These are phyloP conservation scores for Atalantia buxifolia DNA, from an alignment of 345 rosid species.

Conservation along the genomic window DNA sequence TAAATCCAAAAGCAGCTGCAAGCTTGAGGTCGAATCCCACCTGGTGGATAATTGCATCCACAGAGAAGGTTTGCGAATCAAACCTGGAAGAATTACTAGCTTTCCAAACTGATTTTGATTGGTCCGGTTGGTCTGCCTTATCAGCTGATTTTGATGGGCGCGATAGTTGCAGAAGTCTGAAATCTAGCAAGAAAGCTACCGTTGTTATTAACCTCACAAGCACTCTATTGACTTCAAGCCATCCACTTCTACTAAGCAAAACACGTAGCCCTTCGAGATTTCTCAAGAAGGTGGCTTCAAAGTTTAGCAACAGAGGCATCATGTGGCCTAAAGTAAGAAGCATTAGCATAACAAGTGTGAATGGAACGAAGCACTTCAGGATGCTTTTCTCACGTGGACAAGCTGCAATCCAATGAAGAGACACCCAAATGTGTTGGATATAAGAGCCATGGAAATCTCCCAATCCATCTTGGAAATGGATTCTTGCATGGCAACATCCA, in stretches of 20 bases:
- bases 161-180: constrained; percentile 38
- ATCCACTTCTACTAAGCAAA: constrained; percentile 25
- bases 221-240: constrained; percentile 42
- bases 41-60: too few species aligned
- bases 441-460: constrained; percentile 38
- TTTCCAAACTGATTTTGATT: too few species aligned
- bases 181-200: constrained; percentile 43
- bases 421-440: constrained; percentile 40
- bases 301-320: constrained; percentile 42
- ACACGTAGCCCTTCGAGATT: constrained; percentile 4
- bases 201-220: constrained; percentile 37
- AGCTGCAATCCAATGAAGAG: constrained; percentile 37
- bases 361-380: constrained; percentile 34
- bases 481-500: constrained; percentile 8
- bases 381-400: constrained; percentile 32
- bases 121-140: constrained; percentile 11
- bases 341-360: constrained; percentile 40
- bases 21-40: too few species aligned
- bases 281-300: constrained; percentile 30
- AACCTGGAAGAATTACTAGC: too few species aligned
- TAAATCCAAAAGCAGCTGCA: too few species aligned
- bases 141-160: constrained; percentile 31
- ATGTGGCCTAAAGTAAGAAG: constrained; percentile 41
- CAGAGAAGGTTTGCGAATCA: too few species aligned
- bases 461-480: constrained; percentile 43